Percentiles rank a stretch among this genome's conserved stretches.
Conservation (phyloP, 2,329 filamentous ascomycete genomes). For the Colletotrichum sp. region DNA sequence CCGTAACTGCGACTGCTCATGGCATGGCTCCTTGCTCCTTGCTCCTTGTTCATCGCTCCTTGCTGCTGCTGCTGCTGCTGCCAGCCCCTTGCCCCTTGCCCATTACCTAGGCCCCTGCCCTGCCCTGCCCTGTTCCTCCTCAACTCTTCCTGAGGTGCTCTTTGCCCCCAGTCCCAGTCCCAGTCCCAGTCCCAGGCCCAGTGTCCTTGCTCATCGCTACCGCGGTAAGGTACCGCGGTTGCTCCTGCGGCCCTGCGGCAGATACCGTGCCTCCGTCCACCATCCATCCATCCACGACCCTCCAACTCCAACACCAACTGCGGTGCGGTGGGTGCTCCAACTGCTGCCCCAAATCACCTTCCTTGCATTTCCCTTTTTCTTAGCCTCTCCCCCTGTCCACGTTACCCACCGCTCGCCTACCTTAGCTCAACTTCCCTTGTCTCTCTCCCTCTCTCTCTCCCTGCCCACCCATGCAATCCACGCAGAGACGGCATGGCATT, state of each 20-base stretch:
- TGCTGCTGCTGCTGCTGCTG: not conserved
- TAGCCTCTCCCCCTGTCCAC: not conserved
- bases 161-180: not conserved
- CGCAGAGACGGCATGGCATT: not conserved
- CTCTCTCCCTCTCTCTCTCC: not conserved
- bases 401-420: not conserved
- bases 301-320: not conserved
- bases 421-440: not conserved
- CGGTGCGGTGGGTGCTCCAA: not conserved
- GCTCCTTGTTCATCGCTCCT: not conserved
- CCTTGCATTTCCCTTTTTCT: not conserved
- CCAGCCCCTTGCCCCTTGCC: not conserved
- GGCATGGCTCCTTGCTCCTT: not conserved
- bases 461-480: not conserved
- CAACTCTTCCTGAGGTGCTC: not conserved
- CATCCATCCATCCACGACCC: not conserved
- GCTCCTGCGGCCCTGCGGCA: not conserved
- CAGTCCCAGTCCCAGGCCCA: not conserved
- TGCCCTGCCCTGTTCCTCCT: not conserved
- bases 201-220: not conserved
- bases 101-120: not conserved
- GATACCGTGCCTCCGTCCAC: constrained; percentile 11
- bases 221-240: constrained; percentile 14
- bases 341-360: not conserved
- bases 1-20: not conserved